A percentile compares a stretch with the other conserved stretches of the same genome.
Evolutionary conservation across 148 eudicot species (phyloP).

Genomic region (Arctostaphylos glauca): DNA sequence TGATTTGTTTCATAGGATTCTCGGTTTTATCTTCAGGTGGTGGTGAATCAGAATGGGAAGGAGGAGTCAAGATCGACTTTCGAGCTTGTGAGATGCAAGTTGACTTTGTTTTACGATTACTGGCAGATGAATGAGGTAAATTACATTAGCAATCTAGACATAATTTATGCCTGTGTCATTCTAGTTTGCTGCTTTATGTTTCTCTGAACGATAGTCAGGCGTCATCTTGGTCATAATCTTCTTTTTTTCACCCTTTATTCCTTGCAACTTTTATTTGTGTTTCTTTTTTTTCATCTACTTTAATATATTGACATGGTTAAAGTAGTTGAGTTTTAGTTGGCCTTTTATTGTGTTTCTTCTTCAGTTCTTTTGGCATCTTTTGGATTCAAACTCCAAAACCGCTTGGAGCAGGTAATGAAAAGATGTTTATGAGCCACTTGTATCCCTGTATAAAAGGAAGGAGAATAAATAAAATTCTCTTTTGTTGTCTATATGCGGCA

Average conservation of each 20-base stretch:
- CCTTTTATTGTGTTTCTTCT: background rate
- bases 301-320: background rate
- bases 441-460: background rate
- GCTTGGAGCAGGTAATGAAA: constrained; percentile 1
- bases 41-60: constrained; percentile 30
- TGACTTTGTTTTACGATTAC: constrained; percentile 74
- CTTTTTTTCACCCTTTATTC: background rate
- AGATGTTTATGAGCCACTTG: background rate
- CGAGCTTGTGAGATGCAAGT: constrained; percentile 80
- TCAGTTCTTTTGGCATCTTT: background rate
- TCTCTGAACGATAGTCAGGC: background rate
- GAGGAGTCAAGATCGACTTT: constrained; percentile 30
- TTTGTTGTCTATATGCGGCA: background rate
- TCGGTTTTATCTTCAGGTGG: constrained; percentile 34
- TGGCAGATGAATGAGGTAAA: constrained; percentile 93
- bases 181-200: background rate
- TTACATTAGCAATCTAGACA: background rate
- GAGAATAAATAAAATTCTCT: background rate
- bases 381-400: background rate
- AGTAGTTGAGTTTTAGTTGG: background rate
- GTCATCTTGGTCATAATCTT: background rate
- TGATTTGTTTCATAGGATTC: constrained; percentile 3
- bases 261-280: background rate
- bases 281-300: background rate
- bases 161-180: background rate